phyloP scores from a whole-genome alignment of 2,329 filamentous ascomycete species.

The Ciborinia camelliae region DNA sequence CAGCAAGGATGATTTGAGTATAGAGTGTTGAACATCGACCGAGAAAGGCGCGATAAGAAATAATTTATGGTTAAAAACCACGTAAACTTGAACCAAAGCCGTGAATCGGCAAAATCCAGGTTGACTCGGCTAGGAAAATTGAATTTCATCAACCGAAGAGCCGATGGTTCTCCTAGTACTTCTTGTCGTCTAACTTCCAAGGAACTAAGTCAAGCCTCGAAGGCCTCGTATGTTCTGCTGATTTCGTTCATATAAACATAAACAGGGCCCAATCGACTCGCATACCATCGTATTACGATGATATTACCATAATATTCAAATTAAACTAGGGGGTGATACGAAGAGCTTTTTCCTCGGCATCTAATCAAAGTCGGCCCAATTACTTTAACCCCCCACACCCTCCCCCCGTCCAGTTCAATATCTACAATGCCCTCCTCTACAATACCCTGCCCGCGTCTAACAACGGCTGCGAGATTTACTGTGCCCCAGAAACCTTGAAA shows the following conservation, averaged over 20 bases:
- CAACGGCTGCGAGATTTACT: neutral
- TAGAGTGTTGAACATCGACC: neutral
- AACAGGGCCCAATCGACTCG: constrained; percentile 1
- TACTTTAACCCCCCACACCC: too few species aligned
- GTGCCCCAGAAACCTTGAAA: neutral
- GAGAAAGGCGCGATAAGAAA: constrained; percentile 10
- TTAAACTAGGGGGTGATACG: neutral
- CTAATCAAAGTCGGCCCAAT: constrained; percentile 5
- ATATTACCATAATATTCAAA: constrained; percentile 7
- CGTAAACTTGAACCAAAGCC: neutral
- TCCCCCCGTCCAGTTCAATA: neutral
- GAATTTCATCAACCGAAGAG: neutral
- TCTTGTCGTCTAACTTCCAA: constrained; percentile 8
- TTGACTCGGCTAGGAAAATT: neutral
- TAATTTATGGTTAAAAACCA: neutral
- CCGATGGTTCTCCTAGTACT: constrained; percentile 6
- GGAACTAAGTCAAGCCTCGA: neutral
- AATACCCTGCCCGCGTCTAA: constrained; percentile 12
- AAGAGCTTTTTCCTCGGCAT: neutral
- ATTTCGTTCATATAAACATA: neutral
- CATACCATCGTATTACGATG: too few species aligned
- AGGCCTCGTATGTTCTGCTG: neutral
- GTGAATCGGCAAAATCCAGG: neutral
- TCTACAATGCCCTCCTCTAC: constrained; percentile 7
- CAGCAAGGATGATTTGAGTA: constrained; percentile 3